Percentiles rank a stretch among this genome's conserved stretches.
Evolutionary conservation across 306 rosid genomes (phyloP).

Genomic region (Cucurbita argyrosperma): DNA sequence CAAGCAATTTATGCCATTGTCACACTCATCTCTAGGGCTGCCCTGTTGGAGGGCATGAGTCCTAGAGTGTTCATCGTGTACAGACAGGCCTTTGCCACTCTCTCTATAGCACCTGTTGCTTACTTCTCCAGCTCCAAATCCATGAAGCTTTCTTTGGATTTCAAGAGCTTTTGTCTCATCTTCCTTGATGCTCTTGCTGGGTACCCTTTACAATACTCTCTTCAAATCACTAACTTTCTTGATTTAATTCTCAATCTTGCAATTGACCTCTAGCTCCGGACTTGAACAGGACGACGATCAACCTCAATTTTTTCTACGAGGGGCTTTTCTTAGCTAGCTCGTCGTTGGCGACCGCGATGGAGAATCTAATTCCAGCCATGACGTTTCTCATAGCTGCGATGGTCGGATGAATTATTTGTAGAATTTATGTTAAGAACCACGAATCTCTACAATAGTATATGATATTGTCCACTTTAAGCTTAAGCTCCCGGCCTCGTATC

Average conservation of each 20-base stretch:
- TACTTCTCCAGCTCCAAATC: conserved; percentile 38
- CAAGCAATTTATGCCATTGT: conserved; percentile 43
- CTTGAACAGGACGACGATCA: conserved; percentile 36
- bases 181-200: conserved; percentile 46
- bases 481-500: conserved; percentile 77
- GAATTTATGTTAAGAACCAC: neutral
- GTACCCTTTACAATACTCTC: conserved; percentile 9
- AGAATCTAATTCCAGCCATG: conserved; percentile 49
- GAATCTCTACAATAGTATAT: too few relatives aligned
- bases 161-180: conserved; percentile 34
- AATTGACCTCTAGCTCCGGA: neutral
- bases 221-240: too few relatives aligned
- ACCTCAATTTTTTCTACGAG: conserved; percentile 52
- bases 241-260: too few relatives aligned
- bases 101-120: conserved; percentile 33
- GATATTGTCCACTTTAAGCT: too few relatives aligned
- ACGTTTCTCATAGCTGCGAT: conserved; percentile 46
- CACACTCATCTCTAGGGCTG: conserved; percentile 47
- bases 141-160: conserved; percentile 16
- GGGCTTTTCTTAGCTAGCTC: conserved; percentile 51
- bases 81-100: conserved; percentile 54
- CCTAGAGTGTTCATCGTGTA: conserved; percentile 45
- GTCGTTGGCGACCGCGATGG: conserved; percentile 49
- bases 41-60: conserved; percentile 52
- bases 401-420: conserved; percentile 29